phyloP scores from a whole-genome alignment of 257 asterid genomes.

The Solanum habrochaites region DNA sequence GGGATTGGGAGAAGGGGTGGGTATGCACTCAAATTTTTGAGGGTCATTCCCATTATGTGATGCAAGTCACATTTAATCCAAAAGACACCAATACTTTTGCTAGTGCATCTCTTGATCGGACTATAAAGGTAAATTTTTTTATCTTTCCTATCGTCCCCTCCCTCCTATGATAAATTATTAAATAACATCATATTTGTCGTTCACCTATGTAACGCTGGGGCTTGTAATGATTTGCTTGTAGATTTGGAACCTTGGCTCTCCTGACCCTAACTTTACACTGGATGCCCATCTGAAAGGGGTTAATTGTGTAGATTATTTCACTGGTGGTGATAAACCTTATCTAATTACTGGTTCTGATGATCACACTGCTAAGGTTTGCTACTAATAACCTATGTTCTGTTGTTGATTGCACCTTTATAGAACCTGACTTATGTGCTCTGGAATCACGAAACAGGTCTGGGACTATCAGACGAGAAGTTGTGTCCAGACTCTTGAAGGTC shows the following conservation, averaged over 20 bases:
- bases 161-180: neutral
- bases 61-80: constrained; percentile 99
- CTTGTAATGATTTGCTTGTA: constrained; percentile 20
- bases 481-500: constrained; percentile 98
- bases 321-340: constrained; percentile 97
- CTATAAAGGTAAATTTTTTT: constrained; percentile 55
- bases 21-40: constrained; percentile 92
- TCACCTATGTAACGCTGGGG: neutral
- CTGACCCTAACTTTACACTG: constrained; percentile 95
- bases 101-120: constrained; percentile 98
- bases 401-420: neutral
- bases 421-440: neutral
- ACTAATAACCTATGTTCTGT: constrained; percentile 1
- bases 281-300: constrained; percentile 98
- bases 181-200: neutral
- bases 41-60: constrained; percentile 98
- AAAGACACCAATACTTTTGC: constrained; percentile 98
- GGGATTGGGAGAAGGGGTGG: constrained; percentile 99
- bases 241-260: constrained; percentile 99
- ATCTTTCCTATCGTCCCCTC: neutral
- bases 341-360: constrained; percentile 96
- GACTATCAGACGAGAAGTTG: constrained; percentile 98
- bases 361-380: constrained; percentile 91
- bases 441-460: constrained; percentile 66
- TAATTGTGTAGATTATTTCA: constrained; percentile 93